Conservation (phyloP, 1,139 yeast genomes). For the Candida buenavistaensis region DNA sequence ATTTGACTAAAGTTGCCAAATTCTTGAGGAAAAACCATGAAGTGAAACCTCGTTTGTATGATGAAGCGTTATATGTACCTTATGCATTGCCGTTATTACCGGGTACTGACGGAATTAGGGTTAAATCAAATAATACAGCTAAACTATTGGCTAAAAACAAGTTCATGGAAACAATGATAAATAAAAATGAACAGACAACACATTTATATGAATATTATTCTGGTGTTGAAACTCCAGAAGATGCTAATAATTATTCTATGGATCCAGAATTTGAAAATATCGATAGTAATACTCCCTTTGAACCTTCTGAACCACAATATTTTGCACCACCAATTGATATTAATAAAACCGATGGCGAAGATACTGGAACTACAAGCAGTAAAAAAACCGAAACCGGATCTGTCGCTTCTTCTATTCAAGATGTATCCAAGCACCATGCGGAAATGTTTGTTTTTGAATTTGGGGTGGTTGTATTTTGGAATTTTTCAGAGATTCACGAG, state of each 20-base stretch:
- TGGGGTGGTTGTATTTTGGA: slow-evolving; percentile 97
- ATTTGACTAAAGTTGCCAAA: slow-evolving; percentile 59
- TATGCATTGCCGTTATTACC: slow-evolving; percentile 85
- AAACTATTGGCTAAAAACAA: slow-evolving; percentile 61
- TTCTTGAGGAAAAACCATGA: slow-evolving; percentile 71
- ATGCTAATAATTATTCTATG: slow-evolving; percentile 57
- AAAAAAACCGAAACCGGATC: not conserved
- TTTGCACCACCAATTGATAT: slow-evolving; percentile 43
- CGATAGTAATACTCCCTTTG: slow-evolving; percentile 37
- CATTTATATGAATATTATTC: slow-evolving; percentile 90
- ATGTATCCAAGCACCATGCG: slow-evolving; percentile 71
- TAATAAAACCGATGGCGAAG: slow-evolving; percentile 16
- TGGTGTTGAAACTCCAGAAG: slow-evolving; percentile 72
- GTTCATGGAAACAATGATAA: slow-evolving; percentile 74
- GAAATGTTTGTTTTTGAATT: slow-evolving; percentile 88
- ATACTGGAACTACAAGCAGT: slow-evolving; percentile 11
- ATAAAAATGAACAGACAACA: slow-evolving; percentile 79
- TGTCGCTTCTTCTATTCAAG: slow-evolving; percentile 20
- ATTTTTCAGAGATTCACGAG: slow-evolving; percentile 88
- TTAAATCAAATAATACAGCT: slow-evolving; percentile 74
- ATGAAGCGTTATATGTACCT: slow-evolving; percentile 89
- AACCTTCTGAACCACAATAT: slow-evolving; percentile 51
- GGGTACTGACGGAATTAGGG: slow-evolving; percentile 81
- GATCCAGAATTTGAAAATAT: slow-evolving; percentile 45
- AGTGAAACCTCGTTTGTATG: slow-evolving; percentile 83